Evolutionary conservation across 2,329 filamentous ascomycete species (phyloP), one percentile per base, ranked within the genome.

Genomic region (Trichoderma atroviride): DNA sequence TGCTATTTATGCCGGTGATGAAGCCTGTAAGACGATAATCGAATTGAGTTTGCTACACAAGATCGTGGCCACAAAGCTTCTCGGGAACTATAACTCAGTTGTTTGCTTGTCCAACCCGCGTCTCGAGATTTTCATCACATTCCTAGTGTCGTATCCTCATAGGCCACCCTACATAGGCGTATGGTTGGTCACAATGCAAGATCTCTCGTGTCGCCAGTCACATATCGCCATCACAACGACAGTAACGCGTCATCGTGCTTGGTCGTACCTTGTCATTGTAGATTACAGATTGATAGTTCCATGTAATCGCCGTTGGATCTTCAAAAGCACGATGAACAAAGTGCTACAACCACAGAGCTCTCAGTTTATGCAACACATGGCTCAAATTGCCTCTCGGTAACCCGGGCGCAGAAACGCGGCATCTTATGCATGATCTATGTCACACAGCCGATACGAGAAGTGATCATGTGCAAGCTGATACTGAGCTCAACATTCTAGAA

Each of bases 21-120:
- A 14, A 7, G 2, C 4, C 5, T 24, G 52, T 35, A 56, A 31
- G 35, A 31, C 11, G 6, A 56, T 27, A 6, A 0, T 0, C 14
- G 6, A 9, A 33, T 3, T 35, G 61, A 14, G n/a, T 33, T 33
- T 35, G 53, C 56, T 19, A 27, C 35, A 66, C 62, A 7, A 27
- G 14, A 66, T 66, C 37, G 19, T 43, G 24, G 10, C 35, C 40
- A 37, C 47, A 16, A 57, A 66, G 62, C 27, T 66, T 47, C 37
- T 50, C 62, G 53, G 62, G 37, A 57, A 35, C 62, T 47, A 66
- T 66, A 66, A 65, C 4, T 27, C 50, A 33, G 27, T 57, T 66
- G 62, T 66, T 65, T 65, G 27, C 4, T 5, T 29, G 43, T 47
- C 19, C 6, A 24, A 24, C 52, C 4, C 22, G 19, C 27, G 6